These are phyloP conservation scores for Aphanomyces astaci DNA, from an alignment of 352 stramenopile genomes.

Conservation along the genomic window DNA sequence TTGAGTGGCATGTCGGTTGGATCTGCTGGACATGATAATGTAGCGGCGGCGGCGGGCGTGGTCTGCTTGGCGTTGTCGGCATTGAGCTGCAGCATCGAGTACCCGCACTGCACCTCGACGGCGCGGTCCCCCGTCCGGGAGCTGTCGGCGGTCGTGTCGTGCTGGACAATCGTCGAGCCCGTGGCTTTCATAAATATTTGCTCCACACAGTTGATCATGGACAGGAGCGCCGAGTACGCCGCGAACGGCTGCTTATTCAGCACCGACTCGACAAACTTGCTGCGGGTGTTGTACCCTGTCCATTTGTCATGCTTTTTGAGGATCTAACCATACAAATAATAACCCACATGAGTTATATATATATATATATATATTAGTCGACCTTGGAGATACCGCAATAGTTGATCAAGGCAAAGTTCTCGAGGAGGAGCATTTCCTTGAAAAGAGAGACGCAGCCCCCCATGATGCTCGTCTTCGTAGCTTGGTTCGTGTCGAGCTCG, in stretches of 20 bases:
- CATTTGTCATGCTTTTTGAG: constrained; percentile 88
- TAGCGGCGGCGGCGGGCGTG: not conserved
- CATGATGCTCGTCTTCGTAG: constrained; percentile 44
- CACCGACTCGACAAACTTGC: constrained; percentile 87
- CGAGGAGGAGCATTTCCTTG: constrained; percentile 78
- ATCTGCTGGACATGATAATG: not conserved
- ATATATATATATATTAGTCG: no score
- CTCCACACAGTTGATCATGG: constrained; percentile 82
- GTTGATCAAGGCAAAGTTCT: constrained; percentile 87
- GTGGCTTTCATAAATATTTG: constrained; percentile 84
- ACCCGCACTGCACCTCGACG: constrained; percentile 16
- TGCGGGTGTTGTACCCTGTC: constrained; percentile 84
- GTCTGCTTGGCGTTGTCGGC: not conserved
- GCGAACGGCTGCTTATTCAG: constrained; percentile 85
- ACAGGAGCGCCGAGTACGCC: constrained; percentile 71
- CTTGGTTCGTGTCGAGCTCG: constrained; percentile 50
- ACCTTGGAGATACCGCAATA: constrained; percentile 86
- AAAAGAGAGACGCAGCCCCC: constrained; percentile 74
- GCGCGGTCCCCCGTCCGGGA: not conserved
- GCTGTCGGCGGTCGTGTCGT: constrained; percentile 40
- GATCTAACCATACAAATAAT: constrained; percentile 47
- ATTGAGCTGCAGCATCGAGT: constrained; percentile 19
- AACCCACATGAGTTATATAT: no score
- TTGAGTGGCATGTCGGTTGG: not conserved
- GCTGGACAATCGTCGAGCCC: constrained; percentile 77